Percentiles rank a stretch among this genome's conserved stretches.
phyloP scores from a whole-genome alignment of 2,329 filamentous ascomycete genomes.

The Apiospora kogelbergensis region DNA sequence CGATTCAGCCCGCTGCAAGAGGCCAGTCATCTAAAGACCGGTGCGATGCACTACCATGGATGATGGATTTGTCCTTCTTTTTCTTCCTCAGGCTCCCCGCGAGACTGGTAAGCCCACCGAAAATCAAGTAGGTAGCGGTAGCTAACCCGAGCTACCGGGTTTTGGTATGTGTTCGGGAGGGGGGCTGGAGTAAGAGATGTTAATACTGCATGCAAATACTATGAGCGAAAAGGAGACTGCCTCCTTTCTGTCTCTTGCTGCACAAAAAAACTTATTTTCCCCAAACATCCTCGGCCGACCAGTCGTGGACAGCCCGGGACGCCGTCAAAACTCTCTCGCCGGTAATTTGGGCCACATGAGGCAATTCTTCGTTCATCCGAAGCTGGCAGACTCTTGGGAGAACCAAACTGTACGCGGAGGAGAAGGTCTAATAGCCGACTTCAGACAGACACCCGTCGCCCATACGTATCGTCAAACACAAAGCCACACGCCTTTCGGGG shows the following conservation, averaged over 20 bases:
- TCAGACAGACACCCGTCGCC: not conserved
- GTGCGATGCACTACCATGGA: not conserved
- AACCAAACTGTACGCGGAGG: not conserved
- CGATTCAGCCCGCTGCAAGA: not conserved
- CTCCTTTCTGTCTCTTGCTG: not conserved
- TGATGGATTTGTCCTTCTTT: not conserved
- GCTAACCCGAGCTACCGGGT: not conserved
- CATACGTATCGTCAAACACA: not conserved
- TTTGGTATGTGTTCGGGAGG: not conserved
- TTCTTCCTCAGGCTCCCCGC: not conserved
- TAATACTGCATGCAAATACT: not conserved
- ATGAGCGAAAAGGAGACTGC: not conserved
- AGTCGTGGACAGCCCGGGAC: not conserved
- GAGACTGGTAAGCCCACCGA: not conserved
- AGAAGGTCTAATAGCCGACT: not conserved
- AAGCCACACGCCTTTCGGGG: not conserved
- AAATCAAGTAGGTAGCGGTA: not conserved
- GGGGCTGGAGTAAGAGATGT: not conserved
- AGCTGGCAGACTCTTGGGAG: not conserved
- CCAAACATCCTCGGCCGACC: not conserved
- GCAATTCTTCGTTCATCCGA: conserved; percentile 5
- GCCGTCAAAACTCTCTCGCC: not conserved
- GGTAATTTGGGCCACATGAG: not conserved
- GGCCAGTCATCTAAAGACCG: not conserved
- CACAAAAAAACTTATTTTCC: not conserved